Base-by-base conservation (phyloP, 768 basidiomycete species). In the Podaxis carcinomalis region DNA sequence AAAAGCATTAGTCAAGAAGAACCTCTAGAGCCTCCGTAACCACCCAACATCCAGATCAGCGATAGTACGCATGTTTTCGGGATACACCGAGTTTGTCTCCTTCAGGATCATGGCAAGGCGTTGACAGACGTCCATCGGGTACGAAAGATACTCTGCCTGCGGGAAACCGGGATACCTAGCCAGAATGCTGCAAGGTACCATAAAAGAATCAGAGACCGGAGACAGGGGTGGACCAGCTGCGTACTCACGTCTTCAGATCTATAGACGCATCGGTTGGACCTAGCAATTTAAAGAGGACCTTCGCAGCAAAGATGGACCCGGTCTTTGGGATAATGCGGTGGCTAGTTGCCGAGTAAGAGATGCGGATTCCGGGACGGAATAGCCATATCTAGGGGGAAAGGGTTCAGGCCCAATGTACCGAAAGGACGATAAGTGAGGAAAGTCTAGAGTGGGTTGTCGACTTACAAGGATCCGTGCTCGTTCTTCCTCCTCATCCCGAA, bases 401-500 rank as follows among this genome's bases (percentile, higher is more conserved):
- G 47, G 49, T 51, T 37, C 9, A 54, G 14, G 10, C 7, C 3
- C 27, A 44, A 23, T 57, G 32, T 32, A 14, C 62, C 61, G 44
- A 44, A 51, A 35, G 4, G 21, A 32, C 28, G n/a, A 59, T 19
- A 4, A 1, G 10, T 21, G 27, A 3, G 4, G 4, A 25, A 55
- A 28, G n/a, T 2, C 28, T 19, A 27, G 44, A 53, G 27, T 44
- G 42, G n/a, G n/a, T 44, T 44, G 6, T 19, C 9, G 5, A 77
- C 90, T 61, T 57, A 97, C 94, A 63, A 97, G 76, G 13, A 98
- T 80, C 56, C 89, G 79, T 3, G 90, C 86, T 27, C 79, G 82
- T 62, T 93, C 92, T 28, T 89, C 85, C 68, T 96, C 93, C 65
- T 95, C 94, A 62, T 97, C 95, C 14, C 84, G 78, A 35, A 98